Evolutionary conservation across 805 yeast genomes (phyloP), one percentile per base, ranked within the genome.

Genomic region (Suhomyces kilbournensis): DNA sequence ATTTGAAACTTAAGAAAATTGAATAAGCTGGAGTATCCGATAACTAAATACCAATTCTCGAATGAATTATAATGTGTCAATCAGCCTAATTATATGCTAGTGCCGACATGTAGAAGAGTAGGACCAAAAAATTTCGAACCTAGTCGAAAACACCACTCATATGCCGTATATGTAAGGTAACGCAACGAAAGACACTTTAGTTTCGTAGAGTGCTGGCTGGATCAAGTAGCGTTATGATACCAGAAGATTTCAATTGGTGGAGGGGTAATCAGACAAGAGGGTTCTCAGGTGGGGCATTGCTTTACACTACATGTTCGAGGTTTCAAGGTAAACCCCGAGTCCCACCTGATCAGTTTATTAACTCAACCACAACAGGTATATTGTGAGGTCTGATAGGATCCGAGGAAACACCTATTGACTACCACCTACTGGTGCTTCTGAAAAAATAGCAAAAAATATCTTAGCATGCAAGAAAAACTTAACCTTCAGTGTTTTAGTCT

Each of bases 391-490:
- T 42, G 30, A 23, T 42, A 42, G 10, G 35, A 9, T 15, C 30
- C 45, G 45, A 42, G 42, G 42, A 38, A 38, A 38, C 23, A 7
- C 14, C 23, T n/a, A 38, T 17, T 38, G 42, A 38, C 42, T 19
- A 20, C 45, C 45, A 40, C 48, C 32, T 22, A 46, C 48, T 40
- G n/a, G 15, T 34, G 22, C 23, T 34, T 38, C 40, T 42, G 30
- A 34, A 34, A 46, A 28, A 23, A 23, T 34, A 30, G 26, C 3
- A 46, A 23, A 46, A 46, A 46, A 46, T 46, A 46, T 23, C 14
- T 35, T 17, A n/a, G 19, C 34, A 34, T 46, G 38, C 34, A 46
- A 34, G n/a, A 46, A 46, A 46, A 46, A n/a, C 20, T 34, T 35
- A 14, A 46, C 28, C 26, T 42, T 2, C 45, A 23, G 20, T 7